Percentiles rank a stretch among this genome's conserved stretches.
phyloP scores from a whole-genome alignment of 495 filamentous ascomycete genomes.

The Penicillium daleae region DNA sequence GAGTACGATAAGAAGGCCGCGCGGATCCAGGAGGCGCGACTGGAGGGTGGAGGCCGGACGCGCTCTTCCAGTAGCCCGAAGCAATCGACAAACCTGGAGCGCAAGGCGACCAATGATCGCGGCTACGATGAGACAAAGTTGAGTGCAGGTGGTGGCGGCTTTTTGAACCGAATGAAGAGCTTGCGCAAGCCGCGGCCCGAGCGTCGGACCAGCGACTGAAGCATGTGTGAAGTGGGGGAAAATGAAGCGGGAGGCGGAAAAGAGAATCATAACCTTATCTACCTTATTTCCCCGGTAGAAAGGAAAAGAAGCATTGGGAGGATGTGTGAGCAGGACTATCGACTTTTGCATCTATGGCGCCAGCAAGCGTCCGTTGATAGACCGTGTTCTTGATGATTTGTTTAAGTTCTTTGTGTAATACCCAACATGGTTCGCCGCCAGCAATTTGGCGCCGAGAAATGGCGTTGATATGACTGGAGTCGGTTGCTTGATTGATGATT shows the following conservation, averaged over 20 bases:
- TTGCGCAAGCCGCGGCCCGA: conserved; percentile 64
- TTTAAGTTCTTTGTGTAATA: conserved; percentile 29
- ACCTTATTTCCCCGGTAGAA: neutral
- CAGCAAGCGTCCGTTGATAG: conserved; percentile 1
- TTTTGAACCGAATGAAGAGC: conserved; percentile 86
- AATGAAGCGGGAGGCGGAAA: neutral
- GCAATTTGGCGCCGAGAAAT: conserved; percentile 27
- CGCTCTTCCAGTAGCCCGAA: conserved; percentile 68
- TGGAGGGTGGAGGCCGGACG: conserved; percentile 46
- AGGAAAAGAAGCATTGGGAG: neutral
- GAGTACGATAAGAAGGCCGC: conserved; percentile 72
- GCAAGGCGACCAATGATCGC: conserved; percentile 71
- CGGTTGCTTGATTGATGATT: conserved; percentile 15
- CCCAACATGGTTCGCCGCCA: conserved; percentile 30
- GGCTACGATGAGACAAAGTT: conserved; percentile 45
- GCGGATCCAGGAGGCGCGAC: conserved; percentile 57
- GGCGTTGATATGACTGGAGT: conserved; percentile 31
- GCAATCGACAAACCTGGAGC: conserved; percentile 59
- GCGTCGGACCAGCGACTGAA: conserved; percentile 43
- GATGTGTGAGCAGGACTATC: neutral
- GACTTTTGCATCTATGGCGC: conserved; percentile 11
- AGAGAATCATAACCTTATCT: neutral
- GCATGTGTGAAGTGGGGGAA: neutral
- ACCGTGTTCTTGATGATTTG: conserved; percentile 25
- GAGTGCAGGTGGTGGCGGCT: conserved; percentile 60